Evolutionary conservation across 164 flowering plant genomes (phyloP).

Genomic region (Aristolochia fimbriata): DNA sequence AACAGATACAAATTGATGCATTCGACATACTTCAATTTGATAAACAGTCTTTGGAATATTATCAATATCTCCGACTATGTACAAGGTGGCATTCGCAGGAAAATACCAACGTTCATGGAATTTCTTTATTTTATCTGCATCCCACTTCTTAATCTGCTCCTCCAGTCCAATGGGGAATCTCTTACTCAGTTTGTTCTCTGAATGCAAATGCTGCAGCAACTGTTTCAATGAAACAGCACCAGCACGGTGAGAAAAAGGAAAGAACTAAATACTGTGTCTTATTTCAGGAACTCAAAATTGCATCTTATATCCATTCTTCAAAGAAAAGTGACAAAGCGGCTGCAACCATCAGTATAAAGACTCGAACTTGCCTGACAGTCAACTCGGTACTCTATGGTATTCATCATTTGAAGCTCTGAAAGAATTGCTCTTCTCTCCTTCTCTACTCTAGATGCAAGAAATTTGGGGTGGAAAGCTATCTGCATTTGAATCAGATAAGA

Average conservation of each 20-base stretch:
- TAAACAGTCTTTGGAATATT: slow-evolving; percentile 58
- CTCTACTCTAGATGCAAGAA: slow-evolving; percentile 87
- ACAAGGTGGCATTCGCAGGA: slow-evolving; percentile 96
- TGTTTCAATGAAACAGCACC: slow-evolving; percentile 21
- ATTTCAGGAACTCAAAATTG: slow-evolving; percentile 1
- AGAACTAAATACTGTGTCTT: slow-evolving; percentile 2
- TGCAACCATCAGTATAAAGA: slow-evolving; percentile 1
- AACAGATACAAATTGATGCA: background rate
- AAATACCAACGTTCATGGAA: slow-evolving; percentile 99
- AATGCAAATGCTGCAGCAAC: slow-evolving; percentile 92
- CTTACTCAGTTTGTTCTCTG: slow-evolving; percentile 95
- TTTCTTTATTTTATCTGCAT: slow-evolving; percentile 88
- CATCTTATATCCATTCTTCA: background rate
- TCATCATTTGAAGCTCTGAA: slow-evolving; percentile 99
- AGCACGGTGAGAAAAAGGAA: background rate
- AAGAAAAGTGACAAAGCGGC: background rate
- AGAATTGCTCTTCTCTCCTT: slow-evolving; percentile 96
- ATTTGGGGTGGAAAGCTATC: slow-evolving; percentile 96
- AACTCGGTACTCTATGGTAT: slow-evolving; percentile 97
- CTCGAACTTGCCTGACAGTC: slow-evolving; percentile 65
- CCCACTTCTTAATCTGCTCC: slow-evolving; percentile 99
- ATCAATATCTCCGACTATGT: slow-evolving; percentile 91
- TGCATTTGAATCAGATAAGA: slow-evolving; percentile 14
- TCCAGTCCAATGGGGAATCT: slow-evolving; percentile 98
- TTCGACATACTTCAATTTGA: slow-evolving; percentile 73